A percentile compares a stretch with the other conserved stretches of the same genome.
Conservation (phyloP, 2,329 filamentous ascomycete genomes). For the Geosmithia putterillii region DNA sequence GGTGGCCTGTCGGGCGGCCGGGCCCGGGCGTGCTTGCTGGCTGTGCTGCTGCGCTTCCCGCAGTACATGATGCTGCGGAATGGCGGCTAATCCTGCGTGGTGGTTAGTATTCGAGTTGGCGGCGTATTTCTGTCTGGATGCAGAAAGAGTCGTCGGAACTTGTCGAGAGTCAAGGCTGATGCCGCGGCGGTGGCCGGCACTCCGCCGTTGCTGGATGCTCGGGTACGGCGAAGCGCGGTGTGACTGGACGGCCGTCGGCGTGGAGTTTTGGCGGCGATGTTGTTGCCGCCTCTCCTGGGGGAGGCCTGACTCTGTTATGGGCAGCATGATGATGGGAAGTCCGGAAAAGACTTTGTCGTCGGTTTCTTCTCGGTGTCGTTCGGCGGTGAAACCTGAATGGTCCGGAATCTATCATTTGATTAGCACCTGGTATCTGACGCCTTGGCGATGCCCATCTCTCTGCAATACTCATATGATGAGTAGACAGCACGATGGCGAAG, state of each 20-base stretch:
- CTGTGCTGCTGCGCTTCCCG: constrained; percentile 85
- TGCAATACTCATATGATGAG: background rate
- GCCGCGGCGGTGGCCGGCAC: constrained; percentile 59
- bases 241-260: constrained; percentile 64
- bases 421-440: constrained; percentile 1
- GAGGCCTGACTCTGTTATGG: constrained; percentile 19
- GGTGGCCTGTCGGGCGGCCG: background rate
- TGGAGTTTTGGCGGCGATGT: constrained; percentile 82
- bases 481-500: background rate
- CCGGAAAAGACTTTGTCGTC: constrained; percentile 49
- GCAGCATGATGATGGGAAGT: constrained; percentile 21
- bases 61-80: constrained; percentile 60
- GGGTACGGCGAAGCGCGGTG: constrained; percentile 56
- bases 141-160: constrained; percentile 18
- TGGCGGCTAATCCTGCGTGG: constrained; percentile 39
- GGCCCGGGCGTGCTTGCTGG: constrained; percentile 64
- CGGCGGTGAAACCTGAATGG: constrained; percentile 26
- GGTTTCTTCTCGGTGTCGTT: constrained; percentile 37
- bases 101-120: constrained; percentile 44
- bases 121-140: constrained; percentile 13
- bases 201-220: constrained; percentile 28
- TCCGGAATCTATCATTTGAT: constrained; percentile 25
- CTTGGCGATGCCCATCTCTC: background rate
- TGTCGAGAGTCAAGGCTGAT: constrained; percentile 70
- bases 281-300: constrained; percentile 42